Evolutionary conservation across 1,284 basidiomycete genomes (phyloP), one percentile per base, ranked within the genome.

Genomic region (Golubevia sp.): DNA sequence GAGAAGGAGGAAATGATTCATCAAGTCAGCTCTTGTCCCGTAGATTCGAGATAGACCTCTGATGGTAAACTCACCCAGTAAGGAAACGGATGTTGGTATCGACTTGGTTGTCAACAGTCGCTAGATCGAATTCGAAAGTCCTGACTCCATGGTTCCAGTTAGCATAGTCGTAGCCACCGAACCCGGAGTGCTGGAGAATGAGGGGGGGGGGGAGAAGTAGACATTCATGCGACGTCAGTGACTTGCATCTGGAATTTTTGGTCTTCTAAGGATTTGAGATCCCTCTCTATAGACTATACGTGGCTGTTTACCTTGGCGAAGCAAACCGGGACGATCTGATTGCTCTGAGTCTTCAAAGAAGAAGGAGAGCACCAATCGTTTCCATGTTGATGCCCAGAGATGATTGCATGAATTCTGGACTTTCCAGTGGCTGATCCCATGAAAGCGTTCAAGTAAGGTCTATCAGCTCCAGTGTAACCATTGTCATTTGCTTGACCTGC

Each of bases 101-200:
- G 25, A 62, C 62, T 6, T 50, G 25, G 15, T 20, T 49, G 20
- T 62, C 23, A 24, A 63, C 49, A 25, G 15, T 61, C n/a, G 38
- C 23, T 15, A 50, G 59, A 30, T 63, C 58, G 48, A 63, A 63
- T 23, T 62, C 8, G 38, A 63, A 62, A 18, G 63, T 30, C 11
- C 62, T 27, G n/a, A 54, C 62, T 5, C 62, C 62, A 26, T 63
- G 62, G 53, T 62, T 62, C 62, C 62, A 62, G 23, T 24, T 23
- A n/a, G 11, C 24, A 21, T 62, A 38, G 34, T 63, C 62, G 53
- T 63, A 63, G 23, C 62, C 62, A 57, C 62, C 62, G 49, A 62
- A 63, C 15, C 62, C 62, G 8, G 57, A 61, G 26, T 63, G 62
- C 50, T n/a, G n/a, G n/a, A n/a, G n/a, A n/a, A n/a, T n/a, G n/a